Conservation (phyloP, 108 stramenopile genomes). For the Bacterosira constricta region DNA sequence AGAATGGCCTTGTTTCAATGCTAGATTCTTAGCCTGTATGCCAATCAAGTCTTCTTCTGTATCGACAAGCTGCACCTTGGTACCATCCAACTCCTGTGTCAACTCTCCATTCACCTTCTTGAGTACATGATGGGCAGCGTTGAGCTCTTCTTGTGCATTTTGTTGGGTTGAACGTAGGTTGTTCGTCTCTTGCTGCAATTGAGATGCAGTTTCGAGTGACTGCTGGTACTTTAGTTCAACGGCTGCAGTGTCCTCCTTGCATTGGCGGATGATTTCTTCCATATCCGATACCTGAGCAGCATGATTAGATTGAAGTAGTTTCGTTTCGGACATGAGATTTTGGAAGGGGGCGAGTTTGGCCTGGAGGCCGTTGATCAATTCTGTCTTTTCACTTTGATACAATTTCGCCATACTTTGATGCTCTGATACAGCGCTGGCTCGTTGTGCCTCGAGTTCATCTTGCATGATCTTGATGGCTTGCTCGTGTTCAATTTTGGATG, state of each 20-base stretch:
- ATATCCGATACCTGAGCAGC: neutral
- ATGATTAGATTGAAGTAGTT: neutral
- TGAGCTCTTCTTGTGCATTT: conserved; percentile 6
- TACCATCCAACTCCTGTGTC: neutral
- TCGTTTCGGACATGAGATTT: neutral
- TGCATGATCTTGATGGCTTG: neutral
- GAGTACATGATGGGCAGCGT: neutral
- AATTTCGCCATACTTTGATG: neutral
- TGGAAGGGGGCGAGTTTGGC: neutral
- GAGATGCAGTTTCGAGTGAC: neutral
- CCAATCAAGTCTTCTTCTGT: neutral
- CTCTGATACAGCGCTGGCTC: neutral
- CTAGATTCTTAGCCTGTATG: neutral
- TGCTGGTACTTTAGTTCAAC: neutral
- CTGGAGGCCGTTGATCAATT: too few species aligned
- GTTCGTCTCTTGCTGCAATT: neutral
- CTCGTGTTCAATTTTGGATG: neutral
- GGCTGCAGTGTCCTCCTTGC: neutral
- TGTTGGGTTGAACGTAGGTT: neutral
- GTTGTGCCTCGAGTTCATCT: neutral
- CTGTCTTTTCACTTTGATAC: neutral
- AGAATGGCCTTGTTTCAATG: neutral
- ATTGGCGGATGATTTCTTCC: neutral
- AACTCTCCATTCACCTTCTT: conserved; percentile 7
- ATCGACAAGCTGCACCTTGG: neutral